Evolutionary conservation across 2,329 filamentous ascomycete genomes (phyloP), one percentile per base, ranked within the genome.

Genomic region (Ophiognomonia clavigignenti-juglandacearum): DNA sequence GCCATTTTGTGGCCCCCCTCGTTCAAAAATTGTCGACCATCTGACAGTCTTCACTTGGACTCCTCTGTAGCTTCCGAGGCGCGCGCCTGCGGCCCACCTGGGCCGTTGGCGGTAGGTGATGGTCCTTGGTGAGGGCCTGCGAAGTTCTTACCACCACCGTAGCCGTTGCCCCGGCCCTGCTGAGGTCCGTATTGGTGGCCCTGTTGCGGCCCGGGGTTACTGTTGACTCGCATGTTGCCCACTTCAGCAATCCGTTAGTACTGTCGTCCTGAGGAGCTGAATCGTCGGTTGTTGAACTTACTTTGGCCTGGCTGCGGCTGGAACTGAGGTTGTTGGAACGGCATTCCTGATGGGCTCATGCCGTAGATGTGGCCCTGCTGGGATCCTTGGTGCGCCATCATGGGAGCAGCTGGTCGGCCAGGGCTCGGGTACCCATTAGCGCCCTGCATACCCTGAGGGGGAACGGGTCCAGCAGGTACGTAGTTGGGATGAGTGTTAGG

Each of bases 381-480:
- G 23, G 91, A 96, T 46, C 88, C 88, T 68, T 96, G 89, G 56
- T 91, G 91, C 59, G 85, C 87, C 92, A 97, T 97, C 83, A 95
- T 89, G 2, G 88, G 85, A 11, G 93, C 88, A 18, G 73, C 64
- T 23, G 84, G 83, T 39, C 90, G 81, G 47, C 88, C 83, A 1
- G 92, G 92, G 62, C 92, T 96, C n/a, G 89, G 87, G 60, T 88
- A 96, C 14, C 89, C 88, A 57, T 84, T 86, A 7, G 80, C 75
- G 36, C 80, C 86, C 18, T 85, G 80, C 45, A 82, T 76, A 8
- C 70, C 66, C 55, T 81, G 79, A 23, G 77, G 78, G 16, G 75
- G 74, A 2, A 73, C 75, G 34, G 70, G 69, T 22, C 67, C 70
- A 18, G 75, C 72, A 26, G 66, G 83, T 74, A 79, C 90, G 76